Conservation (phyloP, 352 stramenopile genomes). For the Phytophthora sp. region DNA sequence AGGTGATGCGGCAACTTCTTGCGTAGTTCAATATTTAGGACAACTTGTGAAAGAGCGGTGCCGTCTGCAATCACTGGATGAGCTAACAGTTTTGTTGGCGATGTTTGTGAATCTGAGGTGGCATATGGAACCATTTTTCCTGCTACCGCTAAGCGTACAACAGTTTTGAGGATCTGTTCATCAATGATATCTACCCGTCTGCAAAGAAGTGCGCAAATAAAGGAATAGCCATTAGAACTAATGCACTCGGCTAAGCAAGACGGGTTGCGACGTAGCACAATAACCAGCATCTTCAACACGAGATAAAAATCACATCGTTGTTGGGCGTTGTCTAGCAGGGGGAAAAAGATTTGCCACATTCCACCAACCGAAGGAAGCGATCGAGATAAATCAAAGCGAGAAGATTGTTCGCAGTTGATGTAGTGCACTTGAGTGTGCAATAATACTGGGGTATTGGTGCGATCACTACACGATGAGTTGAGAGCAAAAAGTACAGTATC, state of each 20-base stretch:
- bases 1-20: constrained; percentile 41
- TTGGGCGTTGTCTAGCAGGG: constrained; percentile 61
- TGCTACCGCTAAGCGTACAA: constrained; percentile 58
- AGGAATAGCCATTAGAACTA: constrained; percentile 57
- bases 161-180: constrained; percentile 42
- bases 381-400: constrained; percentile 60
- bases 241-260: constrained; percentile 68
- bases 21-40: constrained; percentile 57
- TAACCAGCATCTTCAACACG: constrained; percentile 53
- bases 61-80: constrained; percentile 63
- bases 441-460: constrained; percentile 24
- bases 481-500: constrained; percentile 62
- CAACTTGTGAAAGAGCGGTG: constrained; percentile 54
- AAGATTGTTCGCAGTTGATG: constrained; percentile 53
- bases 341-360: constrained; percentile 61
- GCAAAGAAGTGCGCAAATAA: constrained; percentile 54
- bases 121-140: constrained; percentile 33
- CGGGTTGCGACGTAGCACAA: constrained; percentile 61
- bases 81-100: background rate
- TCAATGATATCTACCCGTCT: constrained; percentile 54
- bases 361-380: constrained; percentile 68
- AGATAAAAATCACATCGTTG: constrained; percentile 49
- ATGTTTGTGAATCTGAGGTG: background rate
- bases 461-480: constrained; percentile 57
- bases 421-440: constrained; percentile 54